These are phyloP conservation scores for Cunninghamia lanceolata DNA, from an alignment of 75 land plant species.

Conservation along the genomic window DNA sequence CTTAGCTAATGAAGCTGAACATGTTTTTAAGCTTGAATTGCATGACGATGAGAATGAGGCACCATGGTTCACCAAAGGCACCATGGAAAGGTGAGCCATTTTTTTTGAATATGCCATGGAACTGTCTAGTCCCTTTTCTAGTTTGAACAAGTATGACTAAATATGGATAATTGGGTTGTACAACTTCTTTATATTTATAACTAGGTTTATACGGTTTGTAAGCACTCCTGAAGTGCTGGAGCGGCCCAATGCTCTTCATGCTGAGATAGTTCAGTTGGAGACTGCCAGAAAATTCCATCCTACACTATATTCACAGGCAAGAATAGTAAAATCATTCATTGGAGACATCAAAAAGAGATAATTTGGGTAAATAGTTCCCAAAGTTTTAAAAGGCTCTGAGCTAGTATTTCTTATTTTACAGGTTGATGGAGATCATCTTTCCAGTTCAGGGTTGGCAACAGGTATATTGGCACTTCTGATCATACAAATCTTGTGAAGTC, in stretches of 20 bases:
- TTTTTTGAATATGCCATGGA: not conserved
- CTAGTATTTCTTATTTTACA: not conserved
- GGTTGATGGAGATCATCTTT: not conserved
- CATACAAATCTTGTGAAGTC: not conserved
- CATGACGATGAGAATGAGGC: not conserved
- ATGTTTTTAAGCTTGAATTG: constrained; percentile 19
- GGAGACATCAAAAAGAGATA: not conserved
- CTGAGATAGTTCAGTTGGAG: constrained; percentile 25
- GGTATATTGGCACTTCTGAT: not conserved
- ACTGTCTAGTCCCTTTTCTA: not conserved
- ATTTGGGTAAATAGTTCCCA: not conserved
- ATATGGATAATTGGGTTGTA: not conserved
- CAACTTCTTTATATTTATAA: not conserved
- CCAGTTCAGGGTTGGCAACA: not conserved
- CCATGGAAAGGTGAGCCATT: constrained; percentile 16
- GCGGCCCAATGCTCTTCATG: constrained; percentile 10
- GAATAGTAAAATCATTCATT: not conserved
- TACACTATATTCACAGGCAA: constrained; percentile 1
- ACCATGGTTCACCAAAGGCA: constrained; percentile 33
- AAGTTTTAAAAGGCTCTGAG: not conserved
- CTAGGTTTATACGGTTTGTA: constrained; percentile 17
- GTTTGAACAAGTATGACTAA: not conserved
- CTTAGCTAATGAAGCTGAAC: constrained; percentile 1
- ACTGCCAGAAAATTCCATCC: constrained; percentile 2
- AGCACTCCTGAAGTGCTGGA: constrained; percentile 27